Base-by-base conservation (phyloP, 306 rosid genomes). In the Inga leiocalycina region DNA sequence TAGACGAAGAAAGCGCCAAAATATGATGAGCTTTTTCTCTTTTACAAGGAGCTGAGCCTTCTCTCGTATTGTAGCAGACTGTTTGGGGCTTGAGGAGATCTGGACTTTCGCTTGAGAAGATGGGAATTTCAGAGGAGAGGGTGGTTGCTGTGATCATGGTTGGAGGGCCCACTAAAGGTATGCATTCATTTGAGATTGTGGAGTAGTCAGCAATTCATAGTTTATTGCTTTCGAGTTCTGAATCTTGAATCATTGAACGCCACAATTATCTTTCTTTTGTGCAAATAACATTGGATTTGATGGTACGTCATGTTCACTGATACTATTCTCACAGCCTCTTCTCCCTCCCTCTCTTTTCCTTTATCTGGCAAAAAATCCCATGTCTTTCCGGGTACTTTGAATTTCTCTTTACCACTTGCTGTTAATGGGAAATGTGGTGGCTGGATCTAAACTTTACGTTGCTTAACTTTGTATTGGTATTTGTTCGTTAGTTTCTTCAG, bases 81-180 rank as follows among this genome's bases (percentile, higher is more conserved):
- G 3, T 35, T 76, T 57, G 71, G 39, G 41, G 51, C 22, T 57
- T 54, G 20, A 51, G 73, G 66, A 48, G 80, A 75, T 81, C 84
- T 77, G 82, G 43, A 45, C 10, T 52, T 19, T 61, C 8, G 46
- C 65, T 43, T 5, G 65, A 65, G 72, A 83, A 61, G 0, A 92
- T 94, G 99, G 93, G 89, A 48, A 83, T 82, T 88, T 34, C 93
- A 76, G 93, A 92, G 49, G 95, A 92, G 82, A 91, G 86, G 66
- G 97, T 89, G 17, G 97, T 96, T 10, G 97, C 98, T 79, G 98
- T 96, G 80, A 94, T 96, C 82, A 96, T 96, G 99, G 99, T 96
- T 54, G 98, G 98, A 49, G 99, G 99, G 34, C 99, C 99, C 24
- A 96, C 97, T 24, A 96, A 96, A 92, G 99, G 98, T 93, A 84